Conservation (phyloP, 345 rosid genomes). For the Bretschneidera sinensis region DNA sequence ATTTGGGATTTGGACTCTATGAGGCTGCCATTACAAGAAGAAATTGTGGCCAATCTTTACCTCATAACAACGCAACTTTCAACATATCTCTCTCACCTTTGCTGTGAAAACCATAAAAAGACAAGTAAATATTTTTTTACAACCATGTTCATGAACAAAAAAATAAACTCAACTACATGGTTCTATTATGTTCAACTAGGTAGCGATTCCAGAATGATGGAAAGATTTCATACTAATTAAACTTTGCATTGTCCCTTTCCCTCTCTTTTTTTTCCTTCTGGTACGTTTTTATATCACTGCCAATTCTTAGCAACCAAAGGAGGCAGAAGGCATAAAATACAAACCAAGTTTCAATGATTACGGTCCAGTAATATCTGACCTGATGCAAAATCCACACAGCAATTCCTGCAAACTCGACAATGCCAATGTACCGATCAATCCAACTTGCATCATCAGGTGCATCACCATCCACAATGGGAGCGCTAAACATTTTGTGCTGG, state of each 20-base stretch:
- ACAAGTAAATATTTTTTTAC: neutral
- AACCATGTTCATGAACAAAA: neutral
- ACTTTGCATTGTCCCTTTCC: too few species aligned
- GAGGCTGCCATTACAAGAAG: neutral
- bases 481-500: conserved; percentile 61
- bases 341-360: neutral
- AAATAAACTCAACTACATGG: neutral
- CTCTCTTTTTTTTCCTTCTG: neutral
- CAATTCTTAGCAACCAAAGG: too few species aligned
- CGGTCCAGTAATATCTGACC: conserved; percentile 30
- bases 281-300: neutral
- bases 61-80: neutral
- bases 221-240: too few species aligned
- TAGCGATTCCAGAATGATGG: too few species aligned
- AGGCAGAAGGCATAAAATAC: neutral
- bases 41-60: neutral
- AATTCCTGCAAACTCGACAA: conserved; percentile 93
- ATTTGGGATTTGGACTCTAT: neutral
- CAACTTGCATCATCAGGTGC: conserved; percentile 81
- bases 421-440: conserved; percentile 92
- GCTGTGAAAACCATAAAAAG: conserved; percentile 1
- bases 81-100: neutral
- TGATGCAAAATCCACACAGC: conserved; percentile 96
- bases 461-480: conserved; percentile 82
- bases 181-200: too few species aligned